phyloP scores from a whole-genome alignment of 2,329 filamentous ascomycete genomes.

The Aspergillus aculeatus region DNA sequence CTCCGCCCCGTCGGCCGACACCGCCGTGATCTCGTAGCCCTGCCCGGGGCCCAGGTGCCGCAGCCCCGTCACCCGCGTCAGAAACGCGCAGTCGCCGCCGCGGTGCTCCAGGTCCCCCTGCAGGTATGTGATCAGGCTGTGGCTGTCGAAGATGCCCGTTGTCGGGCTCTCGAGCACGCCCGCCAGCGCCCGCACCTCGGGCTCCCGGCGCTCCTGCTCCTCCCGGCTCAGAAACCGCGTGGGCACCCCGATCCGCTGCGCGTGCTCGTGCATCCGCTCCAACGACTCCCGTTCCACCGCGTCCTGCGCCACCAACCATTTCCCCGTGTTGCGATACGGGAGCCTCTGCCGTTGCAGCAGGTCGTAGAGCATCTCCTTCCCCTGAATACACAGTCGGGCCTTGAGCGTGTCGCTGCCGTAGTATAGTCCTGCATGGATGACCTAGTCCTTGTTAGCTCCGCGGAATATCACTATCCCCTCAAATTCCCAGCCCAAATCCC shows the following conservation, averaged over 20 bases:
- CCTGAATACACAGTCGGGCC: conserved; percentile 75
- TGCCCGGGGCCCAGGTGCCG: conserved; percentile 52
- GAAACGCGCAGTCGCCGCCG: conserved; percentile 72
- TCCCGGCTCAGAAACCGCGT: conserved; percentile 65
- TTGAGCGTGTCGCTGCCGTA: conserved; percentile 77
- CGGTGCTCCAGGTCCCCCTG: conserved; percentile 72
- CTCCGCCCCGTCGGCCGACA: conserved; percentile 35
- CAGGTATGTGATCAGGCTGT: conserved; percentile 78
- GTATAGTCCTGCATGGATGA: conserved; percentile 94
- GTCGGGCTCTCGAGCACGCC: conserved; percentile 80
- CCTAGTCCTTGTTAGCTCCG: conserved; percentile 44
- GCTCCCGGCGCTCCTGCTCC: conserved; percentile 67
- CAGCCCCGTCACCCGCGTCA: conserved; percentile 64
- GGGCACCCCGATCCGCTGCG: conserved; percentile 61
- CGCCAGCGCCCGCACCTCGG: conserved; percentile 67
- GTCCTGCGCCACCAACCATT: conserved; percentile 93
- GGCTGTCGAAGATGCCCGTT: conserved; percentile 88
- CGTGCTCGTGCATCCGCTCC: conserved; percentile 53
- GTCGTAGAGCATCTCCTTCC: conserved; percentile 73
- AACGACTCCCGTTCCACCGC: conserved; percentile 63
- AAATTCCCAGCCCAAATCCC: too few species aligned
- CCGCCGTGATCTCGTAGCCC: conserved; percentile 70
- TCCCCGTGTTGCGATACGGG: conserved; percentile 72
- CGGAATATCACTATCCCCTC: too few species aligned
- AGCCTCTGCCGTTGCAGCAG: conserved; percentile 69